Evolutionary conservation across 805 yeast species (phyloP), one percentile per base, ranked within the genome.

Genomic region (Wickerhamiella shivajii): DNA sequence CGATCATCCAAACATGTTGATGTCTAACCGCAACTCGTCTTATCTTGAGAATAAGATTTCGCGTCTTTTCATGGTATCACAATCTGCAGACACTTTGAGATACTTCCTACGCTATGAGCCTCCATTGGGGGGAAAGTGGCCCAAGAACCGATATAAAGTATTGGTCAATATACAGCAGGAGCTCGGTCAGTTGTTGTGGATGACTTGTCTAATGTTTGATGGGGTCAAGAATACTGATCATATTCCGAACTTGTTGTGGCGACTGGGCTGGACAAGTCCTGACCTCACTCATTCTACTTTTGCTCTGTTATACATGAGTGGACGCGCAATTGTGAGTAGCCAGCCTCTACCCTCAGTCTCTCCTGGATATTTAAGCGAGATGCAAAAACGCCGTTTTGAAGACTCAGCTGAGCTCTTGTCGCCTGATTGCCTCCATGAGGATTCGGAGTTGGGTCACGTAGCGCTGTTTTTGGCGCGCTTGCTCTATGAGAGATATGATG

Each of bases 401-500:
- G 27, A 16, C 21, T 11, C 2, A 9, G 7, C 23, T 6, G 18
- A 19, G 3, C 16, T 8, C 13, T 14, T 5, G 7, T 25, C 8
- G 12, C 6, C 4, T 16, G 26, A 29, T 4, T 38, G 31, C 18
- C 2, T 21, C n/a, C 29, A 36, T 10, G 34, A 16, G n/a, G 56
- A 52, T 29, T 51, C 53, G 0, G 36, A 44, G 11, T 36, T 47
- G 11, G 31, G 38, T 3, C 16, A 46, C 5, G 44, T 49, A 12
- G 51, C 50, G 2, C 29, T 49, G 16, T 36, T 53, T 2, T 31
- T 51, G 12, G 41, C 47, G 13, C 40, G 45, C n/a, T 43, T 43
- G 37, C 42, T 53, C 5, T 55, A 52, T 27, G 51, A 52, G 34
- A 42, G 57, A 6, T 27, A 54, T 6, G 59, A 55, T 34, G 54